A percentile compares a stretch with the other conserved stretches of the same genome.
Conservation (phyloP, 768 basidiomycete species). For the Boletales sp. region DNA sequence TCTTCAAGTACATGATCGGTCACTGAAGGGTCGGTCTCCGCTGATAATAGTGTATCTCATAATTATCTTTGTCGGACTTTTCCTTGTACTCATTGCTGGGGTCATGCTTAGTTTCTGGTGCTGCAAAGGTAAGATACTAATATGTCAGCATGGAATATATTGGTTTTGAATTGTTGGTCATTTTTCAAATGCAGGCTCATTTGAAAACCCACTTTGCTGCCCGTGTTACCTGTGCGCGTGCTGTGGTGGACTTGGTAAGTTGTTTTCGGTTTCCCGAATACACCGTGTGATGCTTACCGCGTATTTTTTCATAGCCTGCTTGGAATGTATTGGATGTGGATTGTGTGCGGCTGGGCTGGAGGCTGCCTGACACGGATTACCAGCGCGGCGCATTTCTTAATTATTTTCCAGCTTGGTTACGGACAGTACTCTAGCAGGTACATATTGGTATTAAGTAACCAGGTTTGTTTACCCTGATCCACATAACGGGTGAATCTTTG, state of each 20-base stretch:
- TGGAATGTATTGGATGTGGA: conserved; percentile 70
- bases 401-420: neutral
- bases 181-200: conserved; percentile 37
- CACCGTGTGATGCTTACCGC: conserved; percentile 1
- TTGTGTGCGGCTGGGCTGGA: conserved; percentile 53
- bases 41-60: conserved; percentile 53
- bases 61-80: conserved; percentile 59
- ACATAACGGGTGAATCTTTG: no score
- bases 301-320: conserved; percentile 42
- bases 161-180: neutral
- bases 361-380: conserved; percentile 2
- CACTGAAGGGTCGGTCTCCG: neutral
- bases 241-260: conserved; percentile 62
- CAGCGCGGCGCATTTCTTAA: neutral
- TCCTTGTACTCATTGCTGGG: conserved; percentile 50
- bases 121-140: conserved; percentile 43
- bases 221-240: conserved; percentile 73
- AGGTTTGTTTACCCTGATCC: neutral
- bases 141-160: neutral
- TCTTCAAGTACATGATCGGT: neutral
- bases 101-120: conserved; percentile 66
- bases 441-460: neutral
- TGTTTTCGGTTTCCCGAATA: neutral
- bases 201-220: conserved; percentile 62
- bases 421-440: neutral